phyloP scores from a whole-genome alignment of 192 early-diverging fungal genomes.

The Paraglomus brasilianum region DNA sequence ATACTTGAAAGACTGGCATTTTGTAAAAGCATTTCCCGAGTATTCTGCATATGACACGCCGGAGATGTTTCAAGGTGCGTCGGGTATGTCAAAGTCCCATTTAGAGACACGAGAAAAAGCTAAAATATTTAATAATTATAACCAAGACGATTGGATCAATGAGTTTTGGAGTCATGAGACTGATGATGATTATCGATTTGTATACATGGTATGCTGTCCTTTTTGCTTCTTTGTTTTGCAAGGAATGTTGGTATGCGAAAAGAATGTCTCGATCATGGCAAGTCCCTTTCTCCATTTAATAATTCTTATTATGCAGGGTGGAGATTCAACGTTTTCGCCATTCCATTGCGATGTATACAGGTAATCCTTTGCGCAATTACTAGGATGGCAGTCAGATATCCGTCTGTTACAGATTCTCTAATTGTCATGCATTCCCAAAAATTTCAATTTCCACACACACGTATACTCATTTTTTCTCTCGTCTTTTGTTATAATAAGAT shows the following conservation, averaged over 20 bases:
- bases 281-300: too few species aligned
- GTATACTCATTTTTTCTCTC: background rate
- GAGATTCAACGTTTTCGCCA: slow-evolving; percentile 68
- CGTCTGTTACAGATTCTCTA: background rate
- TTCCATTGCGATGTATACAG: slow-evolving; percentile 77
- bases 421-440: too few species aligned
- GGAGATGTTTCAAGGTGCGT: slow-evolving; percentile 45
- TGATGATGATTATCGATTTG: slow-evolving; percentile 70
- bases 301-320: slow-evolving; percentile 36
- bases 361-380: slow-evolving; percentile 19
- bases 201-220: slow-evolving; percentile 49
- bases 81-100: too few species aligned
- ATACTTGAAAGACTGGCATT: slow-evolving; percentile 78
- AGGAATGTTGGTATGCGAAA: too few species aligned
- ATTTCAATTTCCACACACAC: background rate
- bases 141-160: slow-evolving; percentile 72
- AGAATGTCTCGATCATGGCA: too few species aligned
- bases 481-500: slow-evolving; percentile 32
- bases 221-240: too few species aligned
- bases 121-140: slow-evolving; percentile 23
- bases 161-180: slow-evolving; percentile 51
- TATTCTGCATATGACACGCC: slow-evolving; percentile 46
- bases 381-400: background rate
- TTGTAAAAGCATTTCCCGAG: slow-evolving; percentile 45
- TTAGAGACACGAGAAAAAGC: slow-evolving; percentile 1